Conservation (phyloP, 1,284 basidiomycete species). For the Singerocomus rubriflavus region DNA sequence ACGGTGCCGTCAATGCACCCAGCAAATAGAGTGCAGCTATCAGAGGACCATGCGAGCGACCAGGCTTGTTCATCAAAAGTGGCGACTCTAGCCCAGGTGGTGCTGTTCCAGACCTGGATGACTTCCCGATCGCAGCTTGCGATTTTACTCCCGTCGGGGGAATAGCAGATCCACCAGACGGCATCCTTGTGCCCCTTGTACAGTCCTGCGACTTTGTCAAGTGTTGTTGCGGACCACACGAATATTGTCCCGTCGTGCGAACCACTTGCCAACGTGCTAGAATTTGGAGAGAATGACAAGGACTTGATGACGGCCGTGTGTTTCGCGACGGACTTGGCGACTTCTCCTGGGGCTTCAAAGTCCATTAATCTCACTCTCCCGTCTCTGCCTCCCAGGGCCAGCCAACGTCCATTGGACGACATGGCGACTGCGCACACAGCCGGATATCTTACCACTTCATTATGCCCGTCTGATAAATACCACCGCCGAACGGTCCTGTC, state of each 20-base stretch:
- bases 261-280: slow-evolving; percentile 1
- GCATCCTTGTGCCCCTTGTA: not conserved
- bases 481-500: not conserved
- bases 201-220: not conserved
- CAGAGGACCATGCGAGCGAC: not conserved
- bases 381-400: not conserved
- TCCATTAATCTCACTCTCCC: not conserved
- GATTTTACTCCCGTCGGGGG: not conserved
- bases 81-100: not conserved
- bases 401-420: not conserved
- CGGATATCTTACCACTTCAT: not conserved
- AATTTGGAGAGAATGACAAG: slow-evolving; percentile 1
- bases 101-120: not conserved
- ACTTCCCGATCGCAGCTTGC: not conserved
- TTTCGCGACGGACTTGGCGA: not conserved
- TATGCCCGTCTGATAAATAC: not conserved
- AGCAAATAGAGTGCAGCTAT: not conserved
- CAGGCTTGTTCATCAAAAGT: not conserved
- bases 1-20: not conserved
- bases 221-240: slow-evolving; percentile 18
- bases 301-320: not conserved
- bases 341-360: not conserved
- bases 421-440: not conserved
- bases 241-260: not conserved
- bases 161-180: not conserved